These are phyloP conservation scores for Poronia punctata DNA, from an alignment of 495 filamentous ascomycete genomes.

Conservation along the genomic window DNA sequence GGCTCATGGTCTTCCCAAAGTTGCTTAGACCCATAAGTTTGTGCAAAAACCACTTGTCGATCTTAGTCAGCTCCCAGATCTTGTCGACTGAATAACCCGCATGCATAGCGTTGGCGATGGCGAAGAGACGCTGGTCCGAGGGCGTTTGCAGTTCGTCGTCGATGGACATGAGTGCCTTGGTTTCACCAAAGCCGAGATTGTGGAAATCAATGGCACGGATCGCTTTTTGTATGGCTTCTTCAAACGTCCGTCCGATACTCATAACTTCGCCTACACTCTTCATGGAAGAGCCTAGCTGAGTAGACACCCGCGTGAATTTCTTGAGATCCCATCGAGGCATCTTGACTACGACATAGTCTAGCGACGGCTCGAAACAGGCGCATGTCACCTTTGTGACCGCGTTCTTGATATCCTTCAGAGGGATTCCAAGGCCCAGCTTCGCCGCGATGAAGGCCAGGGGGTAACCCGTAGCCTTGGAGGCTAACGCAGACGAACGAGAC, in stretches of 20 bases:
- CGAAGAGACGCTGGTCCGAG: constrained; percentile 94
- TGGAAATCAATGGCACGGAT: constrained; percentile 91
- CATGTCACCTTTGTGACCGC: constrained; percentile 93
- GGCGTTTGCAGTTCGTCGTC: constrained; percentile 94
- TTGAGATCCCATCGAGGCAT: constrained; percentile 98
- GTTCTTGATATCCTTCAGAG: constrained; percentile 93
- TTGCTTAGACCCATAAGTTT: constrained; percentile 85
- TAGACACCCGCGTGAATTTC: constrained; percentile 96
- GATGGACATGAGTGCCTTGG: constrained; percentile 85
- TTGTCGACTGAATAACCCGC: constrained; percentile 87
- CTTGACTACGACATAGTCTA: constrained; percentile 98
- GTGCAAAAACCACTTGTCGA: constrained; percentile 95
- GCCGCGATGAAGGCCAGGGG: constrained; percentile 94
- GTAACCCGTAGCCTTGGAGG: constrained; percentile 95
- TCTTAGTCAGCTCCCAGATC: constrained; percentile 96
- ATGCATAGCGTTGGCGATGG: constrained; percentile 96
- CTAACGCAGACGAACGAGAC: constrained; percentile 87
- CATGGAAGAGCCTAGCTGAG: constrained; percentile 93
- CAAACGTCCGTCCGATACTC: constrained; percentile 94
- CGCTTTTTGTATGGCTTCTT: constrained; percentile 97
- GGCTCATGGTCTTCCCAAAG: constrained; percentile 72
- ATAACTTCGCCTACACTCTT: constrained; percentile 99
- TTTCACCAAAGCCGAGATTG: constrained; percentile 93
- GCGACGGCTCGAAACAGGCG: constrained; percentile 97
- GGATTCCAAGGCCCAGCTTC: constrained; percentile 89